Base-by-base conservation (phyloP, 1,284 basidiomycete genomes). In the Dichomitus squalens region DNA sequence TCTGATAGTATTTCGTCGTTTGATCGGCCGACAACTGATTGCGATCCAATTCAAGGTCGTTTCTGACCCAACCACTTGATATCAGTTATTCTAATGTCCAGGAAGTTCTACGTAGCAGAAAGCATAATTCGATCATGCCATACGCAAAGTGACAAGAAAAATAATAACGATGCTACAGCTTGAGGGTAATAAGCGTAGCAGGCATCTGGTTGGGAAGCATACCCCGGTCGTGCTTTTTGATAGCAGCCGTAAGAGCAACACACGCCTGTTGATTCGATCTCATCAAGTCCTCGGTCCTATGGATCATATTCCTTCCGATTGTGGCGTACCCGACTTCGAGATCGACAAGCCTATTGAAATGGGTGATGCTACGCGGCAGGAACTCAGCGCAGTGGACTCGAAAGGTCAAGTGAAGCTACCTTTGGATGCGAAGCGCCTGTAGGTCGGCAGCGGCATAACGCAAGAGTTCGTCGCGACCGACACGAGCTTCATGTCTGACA, bases 261-360 rank as follows among this genome's bases (percentile, higher is more conserved):
- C 68, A 66, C 31, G 72, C 64, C 18, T 64, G 62, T 31, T 66
- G 64, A 44, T 74, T 76, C 38, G 69, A 64, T 36, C 70, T 66
- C 39, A 70, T 61, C 36, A 76, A 59, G 21, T 73, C 72, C 52
- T 80, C 77, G 64, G 73, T 73, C 14, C 63, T 66, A 34, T 62
- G 59, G 23, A 61, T 65, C 27, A 76, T 59, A 36, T 68, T 59
- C 34, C 70, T 68, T n/a, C 73, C 70, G 41, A 71, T 65, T 33
- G 67, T 70, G 34, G 76, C 72, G 56, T 80, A 80, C 43, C 75
- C 71, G 39, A 75, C 72, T 59, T 81, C 77, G 20, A 81, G 69
- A 34, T 68, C 68, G 29, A 81, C 70, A 8, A 82, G 64, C 35
- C 53, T 59, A 59, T 79, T 77, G 64, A 75, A 77, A 57, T 77